phyloP scores from a whole-genome alignment of 495 filamentous ascomycete species.

The Barbatosphaeria neglecta region DNA sequence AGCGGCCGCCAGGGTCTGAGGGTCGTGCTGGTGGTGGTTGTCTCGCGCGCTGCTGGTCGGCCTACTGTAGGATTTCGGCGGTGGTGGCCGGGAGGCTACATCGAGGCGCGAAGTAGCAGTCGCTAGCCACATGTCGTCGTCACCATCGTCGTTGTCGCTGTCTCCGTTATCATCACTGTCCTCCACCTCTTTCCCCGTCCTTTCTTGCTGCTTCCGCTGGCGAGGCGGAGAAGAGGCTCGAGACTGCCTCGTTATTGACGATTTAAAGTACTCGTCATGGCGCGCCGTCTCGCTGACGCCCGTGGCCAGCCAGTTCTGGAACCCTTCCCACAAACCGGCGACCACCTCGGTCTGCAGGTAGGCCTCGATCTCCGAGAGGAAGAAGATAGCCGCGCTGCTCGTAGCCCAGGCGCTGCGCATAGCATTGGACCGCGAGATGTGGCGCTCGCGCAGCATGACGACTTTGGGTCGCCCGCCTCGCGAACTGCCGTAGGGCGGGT shows the following conservation, averaged over 20 bases:
- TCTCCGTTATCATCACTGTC: too few relatives aligned
- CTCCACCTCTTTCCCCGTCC: background rate
- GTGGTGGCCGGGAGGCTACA: background rate
- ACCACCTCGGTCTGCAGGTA: slow-evolving; percentile 89
- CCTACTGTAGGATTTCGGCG: too few relatives aligned
- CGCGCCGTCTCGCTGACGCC: slow-evolving; percentile 13
- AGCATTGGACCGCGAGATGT: slow-evolving; percentile 43
- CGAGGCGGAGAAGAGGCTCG: background rate
- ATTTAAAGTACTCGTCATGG: slow-evolving; percentile 2
- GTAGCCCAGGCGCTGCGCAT: slow-evolving; percentile 83
- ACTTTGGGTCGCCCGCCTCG: slow-evolving; percentile 43
- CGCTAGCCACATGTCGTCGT: slow-evolving; percentile 7
- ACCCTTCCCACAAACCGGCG: slow-evolving; percentile 63
- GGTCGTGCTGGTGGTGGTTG: slow-evolving; percentile 44
- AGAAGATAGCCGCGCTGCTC: slow-evolving; percentile 69
- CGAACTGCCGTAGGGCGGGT: slow-evolving; percentile 50
- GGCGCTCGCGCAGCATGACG: slow-evolving; percentile 43
- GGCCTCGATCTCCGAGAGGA: slow-evolving; percentile 70
- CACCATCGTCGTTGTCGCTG: too few relatives aligned
- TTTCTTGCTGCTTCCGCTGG: background rate
- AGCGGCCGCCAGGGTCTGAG: slow-evolving; percentile 68
- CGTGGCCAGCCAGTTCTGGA: slow-evolving; percentile 32
- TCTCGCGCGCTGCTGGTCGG: slow-evolving; percentile 2
- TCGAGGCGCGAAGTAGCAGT: background rate
- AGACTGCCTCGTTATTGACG: background rate